Evolutionary conservation across 176 grass and related monocot species (phyloP), one percentile per base, ranked within the genome.

Genomic region (Saccharum spontaneum): DNA sequence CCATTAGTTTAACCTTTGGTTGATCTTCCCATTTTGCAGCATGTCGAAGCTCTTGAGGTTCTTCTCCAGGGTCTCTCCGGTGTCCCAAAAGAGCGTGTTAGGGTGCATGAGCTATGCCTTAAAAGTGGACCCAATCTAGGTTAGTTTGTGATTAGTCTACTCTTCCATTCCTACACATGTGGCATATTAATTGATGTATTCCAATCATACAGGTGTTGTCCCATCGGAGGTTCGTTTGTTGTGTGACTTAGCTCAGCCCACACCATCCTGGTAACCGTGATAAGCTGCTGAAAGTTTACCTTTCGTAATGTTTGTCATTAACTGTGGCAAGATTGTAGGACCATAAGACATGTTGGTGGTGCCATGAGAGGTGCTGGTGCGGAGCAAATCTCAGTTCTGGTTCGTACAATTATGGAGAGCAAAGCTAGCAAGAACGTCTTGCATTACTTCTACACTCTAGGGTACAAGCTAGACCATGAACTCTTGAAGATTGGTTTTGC

Each of bases 391-490:
- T 98, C 93, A 54, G 90, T 95, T 81, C 78, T 95, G 61, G 96
- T 95, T 64, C 91, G 91, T 75, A 66, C 76, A 18, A 28, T 94
- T 68, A 75, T 92, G 41, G 96, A 95, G 82, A 94, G 93, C 86
- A 95, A 94, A 90, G 89, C 88, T n/a, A 92, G 93, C 91, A 98
- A 78, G 84, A 91, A 92, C 18, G 95, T 87, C 10, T 70, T 98
- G 82, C 91, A 88, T 37, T 98, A 95, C 91, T 98, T 98, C 82
- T 93, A 95, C 62, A 67, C 71, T 13, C 76, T 98, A 68, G 95
- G 95, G 30, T 98, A 98, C 85, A 98, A 95, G 72, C 73, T 98
- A 82, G 95, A 98, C 50, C 91, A 98, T 65, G 95, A 98, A 81
- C 61, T 98, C 73, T 62, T 98, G 87, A 98, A 98, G 86, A 83